Evolutionary conservation across 192 early-diverging fungal genomes (phyloP).

Genomic region (Entomortierella chlamydospora): DNA sequence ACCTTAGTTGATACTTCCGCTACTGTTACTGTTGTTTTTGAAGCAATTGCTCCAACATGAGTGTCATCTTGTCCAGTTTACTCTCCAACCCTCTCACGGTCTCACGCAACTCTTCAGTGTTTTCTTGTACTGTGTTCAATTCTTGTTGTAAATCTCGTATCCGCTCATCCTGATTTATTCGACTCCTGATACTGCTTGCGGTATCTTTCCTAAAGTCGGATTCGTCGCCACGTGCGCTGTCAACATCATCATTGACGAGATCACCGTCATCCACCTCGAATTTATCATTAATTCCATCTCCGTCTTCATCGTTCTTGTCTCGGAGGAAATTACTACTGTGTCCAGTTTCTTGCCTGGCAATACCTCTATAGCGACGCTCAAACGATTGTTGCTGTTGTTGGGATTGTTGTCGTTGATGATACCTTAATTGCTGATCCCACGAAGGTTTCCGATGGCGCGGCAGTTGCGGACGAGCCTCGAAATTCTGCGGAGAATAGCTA

Average conservation of each 20-base stretch:
- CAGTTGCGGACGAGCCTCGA: background rate
- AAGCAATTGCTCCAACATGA: conserved; percentile 6
- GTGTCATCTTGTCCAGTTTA: conserved; percentile 4
- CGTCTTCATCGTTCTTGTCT: background rate
- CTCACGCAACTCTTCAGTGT: conserved; percentile 1
- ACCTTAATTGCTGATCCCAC: background rate
- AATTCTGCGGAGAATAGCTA: background rate
- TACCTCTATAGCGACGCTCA: background rate
- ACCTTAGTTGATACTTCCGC: too few species aligned
- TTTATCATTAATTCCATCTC: conserved; percentile 7
- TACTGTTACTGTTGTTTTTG: conserved; percentile 3
- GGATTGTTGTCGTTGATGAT: background rate
- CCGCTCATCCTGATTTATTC: background rate
- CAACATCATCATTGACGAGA: background rate
- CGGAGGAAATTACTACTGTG: background rate
- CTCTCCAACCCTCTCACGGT: conserved; percentile 9
- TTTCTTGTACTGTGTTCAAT: background rate
- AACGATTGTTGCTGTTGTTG: background rate
- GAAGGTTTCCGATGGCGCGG: background rate
- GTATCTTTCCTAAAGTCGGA: background rate
- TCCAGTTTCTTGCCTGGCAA: background rate
- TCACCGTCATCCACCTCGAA: conserved; percentile 13
- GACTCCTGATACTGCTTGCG: background rate
- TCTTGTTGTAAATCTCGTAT: background rate
- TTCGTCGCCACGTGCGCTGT: background rate